Conservation (phyloP, 2,329 filamentous ascomycete genomes). For the Scytalidium lignicola region DNA sequence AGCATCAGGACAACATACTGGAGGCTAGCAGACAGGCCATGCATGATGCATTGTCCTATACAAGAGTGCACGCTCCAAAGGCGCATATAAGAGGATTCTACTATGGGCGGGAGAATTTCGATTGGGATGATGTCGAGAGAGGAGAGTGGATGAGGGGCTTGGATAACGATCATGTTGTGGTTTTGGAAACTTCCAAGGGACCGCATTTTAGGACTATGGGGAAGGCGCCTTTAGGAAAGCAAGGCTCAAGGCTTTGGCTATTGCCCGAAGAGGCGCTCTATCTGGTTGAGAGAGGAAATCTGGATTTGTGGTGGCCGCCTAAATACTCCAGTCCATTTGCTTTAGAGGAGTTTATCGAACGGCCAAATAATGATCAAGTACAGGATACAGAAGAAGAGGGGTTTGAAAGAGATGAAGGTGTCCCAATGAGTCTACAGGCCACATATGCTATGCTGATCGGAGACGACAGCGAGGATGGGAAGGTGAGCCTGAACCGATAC, state of each 20-base stretch:
- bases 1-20: constrained; percentile 71
- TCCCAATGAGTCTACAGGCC: constrained; percentile 88
- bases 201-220: constrained; percentile 74
- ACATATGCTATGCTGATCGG: constrained; percentile 84
- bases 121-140: constrained; percentile 44
- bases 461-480: constrained; percentile 55
- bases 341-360: constrained; percentile 15
- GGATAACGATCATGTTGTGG: constrained; percentile 49
- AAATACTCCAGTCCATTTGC: constrained; percentile 42
- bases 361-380: constrained; percentile 35
- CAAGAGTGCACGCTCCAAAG: constrained; percentile 66
- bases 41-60: constrained; percentile 78
- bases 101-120: constrained; percentile 49
- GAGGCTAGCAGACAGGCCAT: constrained; percentile 80
- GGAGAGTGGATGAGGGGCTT: constrained; percentile 66
- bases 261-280: constrained; percentile 90
- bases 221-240: constrained; percentile 50
- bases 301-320: constrained; percentile 82
- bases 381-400: constrained; percentile 18
- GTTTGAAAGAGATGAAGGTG: constrained; percentile 53
- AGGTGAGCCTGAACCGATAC: constrained; percentile 69
- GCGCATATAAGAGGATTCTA: constrained; percentile 67
- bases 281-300: constrained; percentile 76
- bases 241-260: constrained; percentile 68
- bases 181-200: constrained; percentile 67